Base-by-base conservation (phyloP, 345 rosid species). In the Eutrema heterophyllum region DNA sequence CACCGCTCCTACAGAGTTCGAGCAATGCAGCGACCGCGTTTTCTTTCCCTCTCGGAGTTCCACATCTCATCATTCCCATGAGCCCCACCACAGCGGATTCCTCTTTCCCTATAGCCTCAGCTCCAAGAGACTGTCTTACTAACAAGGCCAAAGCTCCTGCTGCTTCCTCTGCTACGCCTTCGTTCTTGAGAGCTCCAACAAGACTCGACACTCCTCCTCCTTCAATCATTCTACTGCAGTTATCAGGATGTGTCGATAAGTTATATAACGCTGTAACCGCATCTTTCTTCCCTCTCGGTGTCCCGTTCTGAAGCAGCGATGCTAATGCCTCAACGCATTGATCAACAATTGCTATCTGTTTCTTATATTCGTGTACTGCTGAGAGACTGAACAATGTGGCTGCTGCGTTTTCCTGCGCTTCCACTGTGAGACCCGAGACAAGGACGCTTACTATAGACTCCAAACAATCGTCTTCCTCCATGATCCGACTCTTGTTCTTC, bases 21-120 rank as follows among this genome's bases (percentile, higher is more conserved):
- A 96, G 96, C 84, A 96, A 80, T 2, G 98, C 96, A 10, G 97
- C 94, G 0, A 96, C 96, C 2, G 97, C 99, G 60, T 87, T 96
- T 71, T 92, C 98, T 85, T 96, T 96, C 41, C 91, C 99, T 80
- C 96, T 86, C 1, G 96, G 86, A 5, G 94, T 96, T 57, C 99
- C 97, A 15, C 95, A 84, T 35, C 91, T 83, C 98, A 90, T 92
- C 97, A 96, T 85, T 26, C 84, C 83, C 41, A 89, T 73, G 69
- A 96, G 75, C 14, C 96, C 97, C 0, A 85, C 46, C 51, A 92
- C 85, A 0, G 93, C 91, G 15, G 69, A 81, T 30, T 89, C 96
- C 67, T 96, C 99, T 73, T 81, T 81, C 11, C 88, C 98, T 9
- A 92, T 86, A 0, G 88, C 96, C 64, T 84, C 88, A 0, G 91